Base-by-base conservation (phyloP, 2,329 filamentous ascomycete genomes). In the Sarocladiaceae sp. region DNA sequence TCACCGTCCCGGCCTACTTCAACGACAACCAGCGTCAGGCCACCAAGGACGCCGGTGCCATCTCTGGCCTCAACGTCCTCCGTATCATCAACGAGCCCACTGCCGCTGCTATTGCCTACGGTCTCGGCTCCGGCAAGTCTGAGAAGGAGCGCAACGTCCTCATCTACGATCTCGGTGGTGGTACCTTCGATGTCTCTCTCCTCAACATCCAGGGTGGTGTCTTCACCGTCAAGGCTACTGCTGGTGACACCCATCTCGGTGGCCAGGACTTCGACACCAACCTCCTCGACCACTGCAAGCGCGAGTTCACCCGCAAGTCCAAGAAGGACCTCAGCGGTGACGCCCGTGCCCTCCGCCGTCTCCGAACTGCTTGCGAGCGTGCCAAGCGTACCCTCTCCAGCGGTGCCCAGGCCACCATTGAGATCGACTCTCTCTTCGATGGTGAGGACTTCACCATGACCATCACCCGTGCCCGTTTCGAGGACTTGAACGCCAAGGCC, bases 61-160 rank as follows among this genome's bases (percentile, higher is more conserved):
- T 98, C 64, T 76, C 91, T 62, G 93, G 91, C 59, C 83, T 98
- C 52, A 96, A 97, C 74, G 89, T 98, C 58, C 90, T 98, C 70
- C 90, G 93, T 80, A 97, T 98, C 76, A 97, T 98, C 76, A 98
- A 98, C 82, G 93, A 98, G 78, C 93, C 93, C 50, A 98, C 93
- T 53, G 93, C 93, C 57, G 93, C 93, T 51, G 93, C 93, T 59
- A 97, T 97, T 61, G 93, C 93, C 60, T 98, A 98, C 71, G 93
- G 93, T 80, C 86, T 98, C 50, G 90, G 90, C 64, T 78, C 88
- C 57, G 89, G 88, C 75, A 95, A 95, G 80, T 86, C 88, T 45
- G 86, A 87, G 69, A 95, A 95, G 80, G 93, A 97, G 81, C 88
- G 93, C 64, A 95, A 97, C 68, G 91, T 98, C 63, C 81, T 98